Evolutionary conservation across 1,284 basidiomycete species (phyloP).

Genomic region (Coniophora puteana): DNA sequence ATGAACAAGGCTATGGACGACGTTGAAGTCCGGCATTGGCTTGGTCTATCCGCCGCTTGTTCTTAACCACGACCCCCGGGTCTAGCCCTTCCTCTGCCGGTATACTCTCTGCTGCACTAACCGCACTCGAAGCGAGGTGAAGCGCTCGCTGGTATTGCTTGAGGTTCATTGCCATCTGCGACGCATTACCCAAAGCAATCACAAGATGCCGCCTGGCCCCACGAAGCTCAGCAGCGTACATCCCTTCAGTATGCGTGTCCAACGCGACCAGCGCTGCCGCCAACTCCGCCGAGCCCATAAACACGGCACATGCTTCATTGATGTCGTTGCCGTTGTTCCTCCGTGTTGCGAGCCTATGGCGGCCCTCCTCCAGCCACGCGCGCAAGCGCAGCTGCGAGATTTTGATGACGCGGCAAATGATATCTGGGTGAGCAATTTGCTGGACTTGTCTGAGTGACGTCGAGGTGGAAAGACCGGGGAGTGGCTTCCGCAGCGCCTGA

Average conservation of each 20-base stretch:
- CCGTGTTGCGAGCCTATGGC: too few species aligned
- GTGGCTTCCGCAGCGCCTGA: conserved; percentile 14
- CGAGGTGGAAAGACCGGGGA: conserved; percentile 12
- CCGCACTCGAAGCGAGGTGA: conserved; percentile 19
- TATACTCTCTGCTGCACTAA: conserved; percentile 12
- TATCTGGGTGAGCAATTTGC: conserved; percentile 17
- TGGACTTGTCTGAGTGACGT: conserved; percentile 17
- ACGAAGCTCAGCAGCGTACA: conserved; percentile 12
- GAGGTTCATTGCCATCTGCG: conserved; percentile 26
- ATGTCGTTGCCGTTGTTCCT: too few species aligned
- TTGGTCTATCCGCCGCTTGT: conserved; percentile 19
- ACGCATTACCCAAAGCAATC: conserved; percentile 27
- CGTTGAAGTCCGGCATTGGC: conserved; percentile 10
- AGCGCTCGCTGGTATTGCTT: conserved; percentile 18
- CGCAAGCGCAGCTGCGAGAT: conserved; percentile 19
- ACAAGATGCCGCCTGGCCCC: conserved; percentile 25
- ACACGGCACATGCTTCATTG: conserved; percentile 19
- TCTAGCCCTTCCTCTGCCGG: conserved; percentile 11
- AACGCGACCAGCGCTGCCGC: conserved; percentile 23
- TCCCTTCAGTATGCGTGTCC: conserved; percentile 18
- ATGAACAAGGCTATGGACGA: too few species aligned
- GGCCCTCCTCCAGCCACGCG: conserved; percentile 16
- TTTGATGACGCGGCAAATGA: conserved; percentile 18
- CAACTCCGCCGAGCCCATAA: conserved; percentile 23
- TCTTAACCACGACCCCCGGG: conserved; percentile 15